These are phyloP conservation scores for Xylaria curta DNA, from an alignment of 495 filamentous ascomycete genomes.

Conservation along the genomic window DNA sequence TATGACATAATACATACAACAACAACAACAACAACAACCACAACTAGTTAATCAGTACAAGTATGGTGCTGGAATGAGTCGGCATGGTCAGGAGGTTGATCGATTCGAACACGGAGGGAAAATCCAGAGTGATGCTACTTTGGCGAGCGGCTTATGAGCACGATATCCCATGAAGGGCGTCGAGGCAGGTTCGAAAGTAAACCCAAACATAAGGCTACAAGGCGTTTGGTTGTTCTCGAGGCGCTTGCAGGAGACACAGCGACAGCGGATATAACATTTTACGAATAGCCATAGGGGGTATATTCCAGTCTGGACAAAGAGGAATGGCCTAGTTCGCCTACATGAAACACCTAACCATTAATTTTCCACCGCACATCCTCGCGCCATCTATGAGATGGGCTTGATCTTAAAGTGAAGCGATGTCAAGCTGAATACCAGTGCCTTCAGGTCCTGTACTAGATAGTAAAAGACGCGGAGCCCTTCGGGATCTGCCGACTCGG, in stretches of 20 bases:
- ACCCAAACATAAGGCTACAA: slow-evolving; percentile 11
- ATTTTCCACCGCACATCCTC: slow-evolving; percentile 8
- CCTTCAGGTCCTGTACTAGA: slow-evolving; percentile 96
- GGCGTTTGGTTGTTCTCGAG: slow-evolving; percentile 19
- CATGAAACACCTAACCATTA: slow-evolving; percentile 30
- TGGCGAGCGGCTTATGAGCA: slow-evolving; percentile 16
- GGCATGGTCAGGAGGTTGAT: slow-evolving; percentile 16
- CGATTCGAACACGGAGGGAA: neutral
- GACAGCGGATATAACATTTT: slow-evolving; percentile 23
- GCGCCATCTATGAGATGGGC: slow-evolving; percentile 63
- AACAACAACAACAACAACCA: slow-evolving; percentile 17
- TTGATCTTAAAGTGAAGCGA: slow-evolving; percentile 98
- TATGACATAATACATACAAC: slow-evolving; percentile 19
- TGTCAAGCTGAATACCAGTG: slow-evolving; percentile 94
- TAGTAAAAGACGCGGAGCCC: slow-evolving; percentile 99
- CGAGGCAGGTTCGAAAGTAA: slow-evolving; percentile 2
- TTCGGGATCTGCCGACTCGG: slow-evolving; percentile 94
- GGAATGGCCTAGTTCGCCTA: slow-evolving; percentile 33
- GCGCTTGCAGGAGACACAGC: slow-evolving; percentile 19
- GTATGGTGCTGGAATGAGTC: slow-evolving; percentile 7
- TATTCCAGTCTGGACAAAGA: slow-evolving; percentile 35
- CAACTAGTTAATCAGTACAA: slow-evolving; percentile 23
- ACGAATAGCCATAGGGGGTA: slow-evolving; percentile 38
- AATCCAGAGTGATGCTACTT: slow-evolving; percentile 3
- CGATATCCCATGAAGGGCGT: neutral